Evolutionary conservation across 164 flowering plant genomes (phyloP).

Genomic region (Vitis rupestris): DNA sequence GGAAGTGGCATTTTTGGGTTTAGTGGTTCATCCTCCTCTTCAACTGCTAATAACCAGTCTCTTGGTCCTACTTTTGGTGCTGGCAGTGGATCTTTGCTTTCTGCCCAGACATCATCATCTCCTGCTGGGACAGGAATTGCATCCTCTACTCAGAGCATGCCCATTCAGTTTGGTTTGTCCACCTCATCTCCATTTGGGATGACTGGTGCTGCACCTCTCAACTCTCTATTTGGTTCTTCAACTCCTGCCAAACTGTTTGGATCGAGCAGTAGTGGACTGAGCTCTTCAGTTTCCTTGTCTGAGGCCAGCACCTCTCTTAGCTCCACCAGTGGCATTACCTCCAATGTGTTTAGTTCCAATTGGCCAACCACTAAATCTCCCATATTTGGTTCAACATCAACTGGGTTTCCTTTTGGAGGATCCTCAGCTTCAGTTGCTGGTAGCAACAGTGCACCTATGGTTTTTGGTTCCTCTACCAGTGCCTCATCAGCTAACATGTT

Average conservation of each 20-base stretch:
- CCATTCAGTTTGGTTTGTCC: conserved; percentile 53
- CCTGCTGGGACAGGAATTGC: conserved; percentile 28
- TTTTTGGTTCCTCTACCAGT: conserved; percentile 32
- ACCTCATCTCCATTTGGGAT: conserved; percentile 40
- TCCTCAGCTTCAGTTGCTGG: conserved; percentile 31
- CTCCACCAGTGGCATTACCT: conserved; percentile 24
- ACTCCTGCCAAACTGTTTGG: conserved; percentile 32
- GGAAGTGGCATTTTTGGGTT: conserved; percentile 42
- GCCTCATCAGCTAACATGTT: conserved; percentile 39
- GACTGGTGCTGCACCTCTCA: conserved; percentile 31
- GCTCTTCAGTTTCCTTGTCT: conserved; percentile 35
- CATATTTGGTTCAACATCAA: conserved; percentile 29
- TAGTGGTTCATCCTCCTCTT: conserved; percentile 30
- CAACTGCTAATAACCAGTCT: conserved; percentile 29
- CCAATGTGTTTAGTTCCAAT: conserved; percentile 39
- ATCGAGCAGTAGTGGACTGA: conserved; percentile 31
- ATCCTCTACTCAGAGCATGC: conserved; percentile 30
- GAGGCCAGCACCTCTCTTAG: conserved; percentile 14
- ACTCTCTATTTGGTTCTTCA: conserved; percentile 42
- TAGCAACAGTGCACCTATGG: conserved; percentile 23
- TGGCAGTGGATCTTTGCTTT: conserved; percentile 28
- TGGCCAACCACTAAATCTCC: conserved; percentile 34
- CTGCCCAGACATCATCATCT: conserved; percentile 20
- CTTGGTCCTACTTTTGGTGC: conserved; percentile 29
- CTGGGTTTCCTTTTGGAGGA: conserved; percentile 50